Base-by-base conservation (phyloP, 352 stramenopile genomes). In the Thalassiosira hispida region DNA sequence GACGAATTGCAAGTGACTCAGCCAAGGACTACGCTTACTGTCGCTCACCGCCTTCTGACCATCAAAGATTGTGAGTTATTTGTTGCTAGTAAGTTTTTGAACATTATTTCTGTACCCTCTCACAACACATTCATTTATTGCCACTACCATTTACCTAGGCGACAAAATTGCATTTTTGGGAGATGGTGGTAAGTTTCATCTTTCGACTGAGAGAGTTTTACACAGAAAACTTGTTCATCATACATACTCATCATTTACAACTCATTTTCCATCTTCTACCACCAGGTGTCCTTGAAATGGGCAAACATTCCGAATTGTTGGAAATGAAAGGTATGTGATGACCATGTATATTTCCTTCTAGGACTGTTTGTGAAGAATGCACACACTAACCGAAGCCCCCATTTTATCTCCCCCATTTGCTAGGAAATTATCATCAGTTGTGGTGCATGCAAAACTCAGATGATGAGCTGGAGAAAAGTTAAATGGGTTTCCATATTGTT, bases 21-120 rank as follows among this genome's bases (percentile, higher is more conserved):
- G 29, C 67, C 75, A 3, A 62, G 96, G 44, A 99, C 96, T 0
- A 97, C 97, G 87, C 77, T 99, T 27, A 93, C 98, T 40, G 98
- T 99, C 59, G 96, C 97, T 31, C 97, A 99, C 88, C 31, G 75
- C 25, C 62, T 82, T 38, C 29, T 67, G 18, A 78, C 70, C 5
- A 42, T 78, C 1, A 78, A 78, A 60, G 18, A 72, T 23, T 78
- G 59, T 51, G 27, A 63, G 46, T 20, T 8, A 25, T 25, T 18
- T 55, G 27, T 25, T 18, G 6, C 20, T 63, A 8, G 27, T 46
- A 42, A 42, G 16, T 47, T 63, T 23, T 63, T 47, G 12, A 6
- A 8, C 7, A 31, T 18, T 63, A 23, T 59, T 14, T 38, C 25
- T 59, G 25, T n/a, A 59, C 18, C 18, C 51, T 14, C 25, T 33